Base-by-base conservation (phyloP, 208 protist genomes). In the Crithidia bombi region DNA sequence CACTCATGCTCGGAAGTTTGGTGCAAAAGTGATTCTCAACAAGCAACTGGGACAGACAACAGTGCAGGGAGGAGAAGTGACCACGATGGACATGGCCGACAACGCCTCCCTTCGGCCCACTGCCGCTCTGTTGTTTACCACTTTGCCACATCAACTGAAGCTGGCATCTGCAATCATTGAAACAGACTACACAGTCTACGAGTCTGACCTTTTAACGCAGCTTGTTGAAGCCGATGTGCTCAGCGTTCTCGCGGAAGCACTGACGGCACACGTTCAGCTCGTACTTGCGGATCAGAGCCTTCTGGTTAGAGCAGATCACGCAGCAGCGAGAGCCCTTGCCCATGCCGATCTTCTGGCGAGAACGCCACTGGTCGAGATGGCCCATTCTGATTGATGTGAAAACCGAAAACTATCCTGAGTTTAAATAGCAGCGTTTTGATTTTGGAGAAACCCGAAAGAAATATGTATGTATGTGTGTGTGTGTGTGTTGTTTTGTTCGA, bases 251-350 rank as follows among this genome's bases (percentile, higher is more conserved):
- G 82, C 90, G 89, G 89, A 98, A 98, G 89, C 94, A 98, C 87
- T 97, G 90, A 80, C 94, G 89, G 89, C 94, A 98, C 23, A 97
- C 82, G 82, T 95, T 95, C 56, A 98, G 87, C 70, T 92, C 94
- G 78, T 98, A 98, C 86, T 98, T 98, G 81, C 94, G 88, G 78
- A 98, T 98, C 64, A 98, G 69, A 43, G 92, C 92, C 82, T 96
- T 94, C 81, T 93, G 84, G 82, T 96, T 96, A 56, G 81, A 90
- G 91, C 96, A 97, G 71, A 96, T 88, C 44, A 96, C 86, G 85
- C 92, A 98, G 81, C 72, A 83, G 67, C 94, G 92, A 57, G 83
- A 67, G 55, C 94, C 94, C 77, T 96, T 96, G 67, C 90, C 87
- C 89, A 94, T 95, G 65, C 91, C 88, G 64, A 97, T 95, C 86